These are phyloP conservation scores for Didymella glomerata DNA, from an alignment of 2,329 filamentous ascomycete genomes.

Conservation along the genomic window DNA sequence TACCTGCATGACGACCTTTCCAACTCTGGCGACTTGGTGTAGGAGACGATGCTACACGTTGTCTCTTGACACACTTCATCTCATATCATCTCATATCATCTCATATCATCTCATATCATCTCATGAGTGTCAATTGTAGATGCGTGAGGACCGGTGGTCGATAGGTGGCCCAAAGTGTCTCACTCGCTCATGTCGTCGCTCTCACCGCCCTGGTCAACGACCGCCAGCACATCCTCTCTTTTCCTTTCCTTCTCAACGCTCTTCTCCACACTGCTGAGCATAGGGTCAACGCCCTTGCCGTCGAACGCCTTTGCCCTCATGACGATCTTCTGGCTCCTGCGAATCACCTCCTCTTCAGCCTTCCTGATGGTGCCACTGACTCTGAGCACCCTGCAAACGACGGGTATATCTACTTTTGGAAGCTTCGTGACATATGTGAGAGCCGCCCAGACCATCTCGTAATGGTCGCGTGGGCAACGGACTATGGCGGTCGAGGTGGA, in stretches of 20 bases:
- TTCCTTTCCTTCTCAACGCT: constrained; percentile 18
- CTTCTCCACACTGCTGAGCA: constrained; percentile 16
- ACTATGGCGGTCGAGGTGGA: constrained; percentile 96
- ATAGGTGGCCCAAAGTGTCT: neutral
- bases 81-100: neutral
- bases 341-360: constrained; percentile 87
- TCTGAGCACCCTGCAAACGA: constrained; percentile 83
- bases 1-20: neutral
- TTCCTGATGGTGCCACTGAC: constrained; percentile 95
- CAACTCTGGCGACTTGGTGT: neutral
- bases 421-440: constrained; percentile 80
- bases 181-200: constrained; percentile 38
- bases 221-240: constrained; percentile 17
- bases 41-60: neutral
- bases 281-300: constrained; percentile 14
- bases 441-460: constrained; percentile 88
- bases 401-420: constrained; percentile 69
- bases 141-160: neutral
- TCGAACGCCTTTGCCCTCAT: constrained; percentile 67
- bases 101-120: neutral
- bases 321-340: constrained; percentile 76
- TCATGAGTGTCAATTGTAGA: neutral
- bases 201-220: constrained; percentile 26
- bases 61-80: neutral
- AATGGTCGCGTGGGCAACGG: constrained; percentile 80